phyloP scores from a whole-genome alignment of 306 rosid genomes.

The Ceratonia siliqua region DNA sequence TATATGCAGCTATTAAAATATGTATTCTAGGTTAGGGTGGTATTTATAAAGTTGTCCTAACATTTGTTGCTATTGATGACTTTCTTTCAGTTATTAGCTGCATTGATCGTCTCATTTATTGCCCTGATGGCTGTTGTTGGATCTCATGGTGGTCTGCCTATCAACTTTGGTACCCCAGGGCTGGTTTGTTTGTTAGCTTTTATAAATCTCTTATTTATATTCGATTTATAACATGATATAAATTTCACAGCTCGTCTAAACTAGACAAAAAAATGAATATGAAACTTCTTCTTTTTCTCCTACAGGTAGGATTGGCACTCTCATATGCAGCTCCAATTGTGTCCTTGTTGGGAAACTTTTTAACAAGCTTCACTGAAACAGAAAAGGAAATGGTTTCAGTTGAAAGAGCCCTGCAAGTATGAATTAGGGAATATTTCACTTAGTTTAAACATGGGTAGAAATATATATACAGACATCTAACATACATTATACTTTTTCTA shows the following conservation, averaged over 20 bases:
- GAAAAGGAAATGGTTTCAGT: conserved; percentile 98
- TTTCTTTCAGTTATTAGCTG: conserved; percentile 79
- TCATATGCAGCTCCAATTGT: conserved; percentile 93
- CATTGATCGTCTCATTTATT: conserved; percentile 75
- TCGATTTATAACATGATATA: neutral
- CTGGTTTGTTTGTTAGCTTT: conserved; percentile 59
- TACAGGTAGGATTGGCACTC: conserved; percentile 93
- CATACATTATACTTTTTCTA: conserved; percentile 36
- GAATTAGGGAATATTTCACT: conserved; percentile 24
- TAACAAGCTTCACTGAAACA: conserved; percentile 92
- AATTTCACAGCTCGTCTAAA: neutral
- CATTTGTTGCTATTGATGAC: conserved; percentile 24
- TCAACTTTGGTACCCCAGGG: conserved; percentile 89
- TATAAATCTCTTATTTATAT: conserved; percentile 33
- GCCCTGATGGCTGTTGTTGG: conserved; percentile 93
- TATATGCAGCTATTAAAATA: neutral
- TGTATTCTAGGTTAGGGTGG: neutral
- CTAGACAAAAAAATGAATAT: neutral
- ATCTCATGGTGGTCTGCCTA: conserved; percentile 61
- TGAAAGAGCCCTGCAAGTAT: conserved; percentile 93
- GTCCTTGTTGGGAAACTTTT: conserved; percentile 76
- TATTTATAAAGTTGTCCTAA: conserved; percentile 25
- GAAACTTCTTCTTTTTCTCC: neutral
- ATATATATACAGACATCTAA: conserved; percentile 29
- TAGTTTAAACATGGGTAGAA: neutral